Evolutionary conservation across 371 early-diverging fungal genomes (phyloP).

Genomic region (Conidiobolus incongruus): DNA sequence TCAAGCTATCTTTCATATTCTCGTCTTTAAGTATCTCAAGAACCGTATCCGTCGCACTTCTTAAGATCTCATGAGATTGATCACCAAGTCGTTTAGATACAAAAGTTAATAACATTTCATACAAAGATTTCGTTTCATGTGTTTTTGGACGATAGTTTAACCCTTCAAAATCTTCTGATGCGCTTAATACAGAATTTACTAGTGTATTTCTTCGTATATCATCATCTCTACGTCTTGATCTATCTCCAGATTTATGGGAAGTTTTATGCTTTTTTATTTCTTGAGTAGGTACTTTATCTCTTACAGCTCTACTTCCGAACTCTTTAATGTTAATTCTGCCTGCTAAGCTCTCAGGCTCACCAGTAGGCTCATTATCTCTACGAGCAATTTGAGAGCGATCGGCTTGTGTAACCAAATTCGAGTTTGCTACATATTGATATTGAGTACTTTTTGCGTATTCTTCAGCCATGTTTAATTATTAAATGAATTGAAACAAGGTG

Average conservation of each 20-base stretch:
- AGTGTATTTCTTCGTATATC: too few relatives aligned
- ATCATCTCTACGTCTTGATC: slow-evolving; percentile 2
- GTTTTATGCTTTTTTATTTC: slow-evolving; percentile 41
- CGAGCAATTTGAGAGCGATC: slow-evolving; percentile 63
- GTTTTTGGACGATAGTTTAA: slow-evolving; percentile 77
- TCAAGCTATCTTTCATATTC: slow-evolving; percentile 65
- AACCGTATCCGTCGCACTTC: slow-evolving; percentile 73
- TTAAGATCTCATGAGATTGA: slow-evolving; percentile 67
- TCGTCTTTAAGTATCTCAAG: slow-evolving; percentile 70
- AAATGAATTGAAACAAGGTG: not conserved
- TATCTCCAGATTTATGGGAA: slow-evolving; percentile 15
- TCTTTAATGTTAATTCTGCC: slow-evolving; percentile 64
- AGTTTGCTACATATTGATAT: slow-evolving; percentile 80
- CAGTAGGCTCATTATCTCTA: slow-evolving; percentile 81
- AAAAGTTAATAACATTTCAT: slow-evolving; percentile 71
- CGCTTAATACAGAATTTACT: slow-evolving; percentile 63
- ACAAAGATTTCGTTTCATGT: slow-evolving; percentile 75
- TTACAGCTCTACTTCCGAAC: slow-evolving; percentile 64
- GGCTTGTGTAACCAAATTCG: slow-evolving; percentile 79
- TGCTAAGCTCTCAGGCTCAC: slow-evolving; percentile 78
- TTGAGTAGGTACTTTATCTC: slow-evolving; percentile 36
- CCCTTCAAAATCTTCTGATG: slow-evolving; percentile 77
- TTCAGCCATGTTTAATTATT: slow-evolving; percentile 31
- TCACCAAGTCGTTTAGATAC: slow-evolving; percentile 65
- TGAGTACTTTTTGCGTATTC: slow-evolving; percentile 47